Conservation (phyloP, 345 rosid genomes). For the Eucalyptus cloeziana region DNA sequence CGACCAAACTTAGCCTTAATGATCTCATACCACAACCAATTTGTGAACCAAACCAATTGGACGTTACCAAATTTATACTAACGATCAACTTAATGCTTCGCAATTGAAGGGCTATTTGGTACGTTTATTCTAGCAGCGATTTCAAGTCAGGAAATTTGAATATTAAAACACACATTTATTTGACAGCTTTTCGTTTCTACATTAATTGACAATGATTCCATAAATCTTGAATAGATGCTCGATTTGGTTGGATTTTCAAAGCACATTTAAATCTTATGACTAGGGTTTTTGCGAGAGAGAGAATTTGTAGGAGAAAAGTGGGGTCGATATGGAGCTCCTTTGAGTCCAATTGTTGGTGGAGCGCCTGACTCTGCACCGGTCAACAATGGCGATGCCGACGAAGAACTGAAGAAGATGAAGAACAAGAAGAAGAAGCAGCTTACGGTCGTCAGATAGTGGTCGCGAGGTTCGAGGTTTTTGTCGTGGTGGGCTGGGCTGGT, state of each 20-base stretch:
- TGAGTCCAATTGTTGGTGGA: not conserved
- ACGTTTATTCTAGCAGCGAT: not conserved
- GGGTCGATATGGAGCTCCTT: not conserved
- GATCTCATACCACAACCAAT: not conserved
- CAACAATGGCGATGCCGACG: not conserved
- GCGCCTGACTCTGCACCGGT: not conserved
- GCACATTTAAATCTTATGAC: not conserved
- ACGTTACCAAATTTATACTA: not conserved
- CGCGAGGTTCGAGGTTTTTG: not conserved
- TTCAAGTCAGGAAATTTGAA: not conserved
- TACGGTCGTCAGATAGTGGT: not conserved
- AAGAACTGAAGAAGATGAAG: not conserved
- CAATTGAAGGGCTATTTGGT: not conserved
- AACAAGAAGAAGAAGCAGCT: not conserved
- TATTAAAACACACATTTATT: not conserved
- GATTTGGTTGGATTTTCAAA: rapidly evolving
- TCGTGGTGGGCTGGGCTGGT: not conserved
- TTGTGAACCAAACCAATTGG: not conserved
- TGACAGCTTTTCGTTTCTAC: not conserved
- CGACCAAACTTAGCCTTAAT: rapidly evolving
- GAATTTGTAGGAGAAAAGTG: not conserved
- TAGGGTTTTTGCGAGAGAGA: not conserved
- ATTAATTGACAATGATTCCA: rapidly evolving
- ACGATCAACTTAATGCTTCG: not conserved
- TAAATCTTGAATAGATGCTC: not conserved